Base-by-base conservation (phyloP, 2,329 filamentous ascomycete species). In the Pseudocercospora pini-densiflorae region DNA sequence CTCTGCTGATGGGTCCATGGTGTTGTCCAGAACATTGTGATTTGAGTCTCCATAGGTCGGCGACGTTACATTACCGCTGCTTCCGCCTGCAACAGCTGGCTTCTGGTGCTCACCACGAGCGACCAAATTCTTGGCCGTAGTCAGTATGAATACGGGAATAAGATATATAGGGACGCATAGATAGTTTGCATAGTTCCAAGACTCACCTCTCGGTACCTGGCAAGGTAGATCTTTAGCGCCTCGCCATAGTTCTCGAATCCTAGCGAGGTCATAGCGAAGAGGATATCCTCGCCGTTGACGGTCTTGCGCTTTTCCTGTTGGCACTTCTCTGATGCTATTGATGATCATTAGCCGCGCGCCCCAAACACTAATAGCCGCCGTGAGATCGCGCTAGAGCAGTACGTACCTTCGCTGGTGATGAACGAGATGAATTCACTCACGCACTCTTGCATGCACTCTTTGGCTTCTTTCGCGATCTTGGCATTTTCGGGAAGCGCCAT, bases 361-460 rank as follows among this genome's bases (percentile, higher is more conserved):
- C 27, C 45, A 24, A 58, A 51, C 65, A 63, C 53, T 62, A 67
- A 65, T 58, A 71, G 63, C 58, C 54, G 70, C 65, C 59, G 59
- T 27, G 62, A 27, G 57, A 65, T 68, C 53, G 61, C 54, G 63
- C 67, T 62, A 61, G 59, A 72, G 31, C 40, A 45, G 60, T 70
- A 83, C 91, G 78, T 80, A 97, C 95, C 95, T 87, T 99, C 95
- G 80, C 94, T 98, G 40, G 95, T 99, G 78, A 99, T 98, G 85
- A 99, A 99, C 6, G 93, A 97, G 84, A 99, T 99, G 81, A 99
- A 99, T 83, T 99, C 95, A 89, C 94, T 97, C 66, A 99, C 95
- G 78, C 95, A 99, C 81, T 99, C 95, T 81, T 99, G 95, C 95
- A 99, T 98, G 82, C 95, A 99, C 80, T 99, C 95, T 81, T 99